Percentiles rank a stretch among this genome's conserved stretches.
phyloP scores from a whole-genome alignment of 129 eudicot genomes.

The Daucus carota region DNA sequence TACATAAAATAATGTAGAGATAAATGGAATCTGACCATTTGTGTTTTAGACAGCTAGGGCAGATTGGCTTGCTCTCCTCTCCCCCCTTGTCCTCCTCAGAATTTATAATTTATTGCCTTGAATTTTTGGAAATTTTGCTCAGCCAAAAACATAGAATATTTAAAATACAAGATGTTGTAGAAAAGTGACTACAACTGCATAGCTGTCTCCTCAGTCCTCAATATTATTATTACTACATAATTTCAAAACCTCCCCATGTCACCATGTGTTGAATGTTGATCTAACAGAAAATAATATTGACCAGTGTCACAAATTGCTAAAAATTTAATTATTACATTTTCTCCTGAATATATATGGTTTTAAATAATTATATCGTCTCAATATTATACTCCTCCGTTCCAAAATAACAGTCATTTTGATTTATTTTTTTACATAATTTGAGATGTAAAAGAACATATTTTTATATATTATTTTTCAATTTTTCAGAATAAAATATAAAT shows the following conservation, averaged over 20 bases:
- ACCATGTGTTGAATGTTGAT: background rate
- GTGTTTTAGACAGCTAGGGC: conserved; percentile 36
- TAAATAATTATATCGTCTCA: too few species aligned
- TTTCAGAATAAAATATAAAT: too few species aligned
- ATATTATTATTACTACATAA: background rate
- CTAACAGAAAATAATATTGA: background rate
- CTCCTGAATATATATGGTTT: too few species aligned
- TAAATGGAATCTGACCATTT: conserved; percentile 34
- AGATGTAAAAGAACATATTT: too few species aligned
- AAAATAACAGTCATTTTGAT: too few species aligned
- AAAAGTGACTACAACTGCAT: conserved; percentile 5
- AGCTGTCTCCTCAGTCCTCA: conserved; percentile 4
- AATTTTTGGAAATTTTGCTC: background rate
- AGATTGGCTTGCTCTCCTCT: background rate
- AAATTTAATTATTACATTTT: background rate
- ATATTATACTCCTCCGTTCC: background rate
- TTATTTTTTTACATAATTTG: too few species aligned
- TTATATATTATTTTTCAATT: too few species aligned
- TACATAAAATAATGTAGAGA: conserved; percentile 35
- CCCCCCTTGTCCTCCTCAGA: background rate
- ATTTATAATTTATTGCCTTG: too few species aligned
- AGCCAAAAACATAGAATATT: background rate
- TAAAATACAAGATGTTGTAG: background rate
- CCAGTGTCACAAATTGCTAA: background rate
- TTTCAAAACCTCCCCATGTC: background rate